Evolutionary conservation across 257 asterid genomes (phyloP).

Genomic region (Primulina huaijiensis): DNA sequence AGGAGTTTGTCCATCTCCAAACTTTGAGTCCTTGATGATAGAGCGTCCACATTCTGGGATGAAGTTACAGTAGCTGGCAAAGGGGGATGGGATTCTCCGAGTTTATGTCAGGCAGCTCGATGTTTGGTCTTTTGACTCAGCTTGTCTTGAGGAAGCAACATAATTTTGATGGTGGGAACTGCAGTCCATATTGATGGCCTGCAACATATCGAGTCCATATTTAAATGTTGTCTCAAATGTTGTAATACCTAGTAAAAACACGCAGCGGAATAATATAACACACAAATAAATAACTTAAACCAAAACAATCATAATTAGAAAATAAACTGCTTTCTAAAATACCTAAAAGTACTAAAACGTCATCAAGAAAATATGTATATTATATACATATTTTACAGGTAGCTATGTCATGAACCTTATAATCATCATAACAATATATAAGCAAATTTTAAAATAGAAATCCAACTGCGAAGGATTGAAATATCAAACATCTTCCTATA

Average conservation of each 20-base stretch:
- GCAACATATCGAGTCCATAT: conserved; percentile 10
- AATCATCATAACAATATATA: conserved; percentile 9
- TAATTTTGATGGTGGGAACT: conserved; percentile 6
- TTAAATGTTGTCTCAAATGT: too few relatives aligned
- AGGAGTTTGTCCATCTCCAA: conserved; percentile 56
- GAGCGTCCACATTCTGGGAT: conserved; percentile 34
- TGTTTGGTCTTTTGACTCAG: background rate
- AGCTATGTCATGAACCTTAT: background rate
- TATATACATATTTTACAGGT: too few relatives aligned
- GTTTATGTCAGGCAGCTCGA: conserved; percentile 42
- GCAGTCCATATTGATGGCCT: conserved; percentile 26
- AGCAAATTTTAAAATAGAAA: background rate
- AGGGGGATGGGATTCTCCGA: conserved; percentile 38
- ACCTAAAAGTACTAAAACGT: too few relatives aligned
- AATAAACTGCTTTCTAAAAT: too few relatives aligned
- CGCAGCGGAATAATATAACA: too few relatives aligned
- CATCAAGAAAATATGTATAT: too few relatives aligned
- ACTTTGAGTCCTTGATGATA: conserved; percentile 73
- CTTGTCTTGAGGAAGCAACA: conserved; percentile 26
- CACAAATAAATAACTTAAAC: too few relatives aligned
- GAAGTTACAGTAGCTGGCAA: conserved; percentile 35
- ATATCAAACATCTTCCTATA: background rate
- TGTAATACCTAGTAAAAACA: too few relatives aligned
- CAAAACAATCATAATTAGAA: too few relatives aligned
- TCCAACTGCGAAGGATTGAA: too few relatives aligned